Conservation (phyloP, 2,329 filamentous ascomycete genomes). For the Talaromyces sp. region DNA sequence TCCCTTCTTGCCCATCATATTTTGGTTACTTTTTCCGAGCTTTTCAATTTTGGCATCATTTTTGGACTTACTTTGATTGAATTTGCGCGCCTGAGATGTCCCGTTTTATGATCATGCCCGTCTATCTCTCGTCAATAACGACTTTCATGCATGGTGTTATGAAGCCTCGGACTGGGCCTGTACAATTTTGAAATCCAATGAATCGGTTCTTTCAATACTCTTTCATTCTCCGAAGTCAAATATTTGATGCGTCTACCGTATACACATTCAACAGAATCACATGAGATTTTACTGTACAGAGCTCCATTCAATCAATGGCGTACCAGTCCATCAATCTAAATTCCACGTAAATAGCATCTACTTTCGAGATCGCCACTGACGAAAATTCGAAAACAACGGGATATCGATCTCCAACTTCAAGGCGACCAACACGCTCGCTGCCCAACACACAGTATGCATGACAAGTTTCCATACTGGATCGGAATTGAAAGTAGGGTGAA, state of each 20-base stretch:
- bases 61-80: neutral
- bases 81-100: neutral
- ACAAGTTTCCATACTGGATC: constrained; percentile 1
- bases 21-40: neutral
- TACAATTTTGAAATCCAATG: neutral
- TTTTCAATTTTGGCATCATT: neutral
- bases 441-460: constrained; percentile 3
- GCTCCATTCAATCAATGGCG: too few relatives aligned
- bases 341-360: neutral
- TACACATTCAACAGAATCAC: too few relatives aligned
- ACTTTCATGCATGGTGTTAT: constrained; percentile 4
- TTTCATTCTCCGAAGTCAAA: neutral
- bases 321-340: too few relatives aligned
- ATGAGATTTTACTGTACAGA: neutral
- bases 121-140: neutral
- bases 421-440: neutral
- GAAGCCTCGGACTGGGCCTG: neutral
- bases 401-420: neutral
- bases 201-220: neutral
- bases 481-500: neutral
- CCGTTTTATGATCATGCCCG: neutral
- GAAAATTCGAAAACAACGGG: neutral
- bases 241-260: neutral
- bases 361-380: neutral
- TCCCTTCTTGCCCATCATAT: neutral